These are phyloP conservation scores for Coemansia sp. DNA, from an alignment of 192 early-diverging fungal genomes.

Conservation along the genomic window DNA sequence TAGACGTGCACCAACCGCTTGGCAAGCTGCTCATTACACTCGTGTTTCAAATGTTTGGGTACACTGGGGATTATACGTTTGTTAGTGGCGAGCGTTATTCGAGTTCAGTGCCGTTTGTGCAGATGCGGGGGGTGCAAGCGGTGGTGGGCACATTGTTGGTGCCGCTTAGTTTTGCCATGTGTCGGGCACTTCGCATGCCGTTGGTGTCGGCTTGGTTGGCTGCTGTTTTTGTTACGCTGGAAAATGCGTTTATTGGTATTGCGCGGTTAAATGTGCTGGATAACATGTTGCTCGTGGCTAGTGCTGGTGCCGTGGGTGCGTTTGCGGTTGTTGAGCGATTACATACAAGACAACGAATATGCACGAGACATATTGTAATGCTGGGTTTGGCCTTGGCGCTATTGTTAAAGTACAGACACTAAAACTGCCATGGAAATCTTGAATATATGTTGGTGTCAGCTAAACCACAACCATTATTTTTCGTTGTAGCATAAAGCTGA, in stretches of 20 bases:
- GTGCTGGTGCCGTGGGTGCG: conserved; percentile 26
- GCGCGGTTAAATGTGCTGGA: conserved; percentile 90
- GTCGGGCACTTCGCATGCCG: conserved; percentile 11
- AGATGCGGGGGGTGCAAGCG: conserved; percentile 74
- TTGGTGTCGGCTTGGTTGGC: conserved; percentile 52
- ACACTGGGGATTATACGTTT: conserved; percentile 79
- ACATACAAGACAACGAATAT: background rate
- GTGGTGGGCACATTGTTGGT: conserved; percentile 73
- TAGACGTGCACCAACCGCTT: conserved; percentile 96
- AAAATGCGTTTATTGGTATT: conserved; percentile 61
- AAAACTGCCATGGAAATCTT: too few species aligned
- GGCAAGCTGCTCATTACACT: conserved; percentile 69
- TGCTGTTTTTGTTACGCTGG: conserved; percentile 72
- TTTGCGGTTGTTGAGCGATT: background rate
- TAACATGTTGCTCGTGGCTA: conserved; percentile 89
- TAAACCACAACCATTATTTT: background rate
- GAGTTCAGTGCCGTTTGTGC: conserved; percentile 77
- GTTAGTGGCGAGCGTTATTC: conserved; percentile 77
- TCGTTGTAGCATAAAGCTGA: background rate
- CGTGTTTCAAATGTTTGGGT: conserved; percentile 70
- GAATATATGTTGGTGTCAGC: background rate
- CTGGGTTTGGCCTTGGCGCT: background rate
- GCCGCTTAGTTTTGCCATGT: conserved; percentile 72
- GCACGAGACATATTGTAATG: background rate
- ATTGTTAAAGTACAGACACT: background rate